Evolutionary conservation across 495 filamentous ascomycete species (phyloP), one percentile per base, ranked within the genome.

Genomic region (Neurospora africana): DNA sequence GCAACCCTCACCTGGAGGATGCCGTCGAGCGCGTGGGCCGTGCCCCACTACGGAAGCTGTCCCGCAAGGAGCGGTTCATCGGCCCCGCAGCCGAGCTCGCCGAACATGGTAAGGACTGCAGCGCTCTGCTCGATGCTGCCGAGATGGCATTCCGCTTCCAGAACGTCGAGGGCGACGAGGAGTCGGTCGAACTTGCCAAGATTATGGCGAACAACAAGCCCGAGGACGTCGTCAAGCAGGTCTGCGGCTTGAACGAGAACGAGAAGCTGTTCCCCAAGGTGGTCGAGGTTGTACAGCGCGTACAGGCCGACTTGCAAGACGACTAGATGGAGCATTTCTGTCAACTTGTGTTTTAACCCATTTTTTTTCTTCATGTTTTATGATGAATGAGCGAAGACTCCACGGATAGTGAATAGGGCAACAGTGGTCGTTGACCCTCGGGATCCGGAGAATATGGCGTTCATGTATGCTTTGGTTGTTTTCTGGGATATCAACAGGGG

Each of bases 1-100:
- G 91, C 78, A 99, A 99, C 83, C 96, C 91, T n/a, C 89, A 93
- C 79, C 87, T 99, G 47, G 91, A 97, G 79, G 95, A 99, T 82
- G 89, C 89, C 44, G 93, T 98, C 41, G 93, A 94, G 84, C 95
- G 95, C 78, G 95, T 99, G 73, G 95, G 94, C 68, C 95, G 95
- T 79, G 95, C 95, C 47, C 95, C 95, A 11, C 83, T 98, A 71
- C 89, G 95, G 80, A 99, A 99, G 86, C 86, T 98, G 17, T 89
- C 89, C 71, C 91, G 93, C 78, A 92, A 93, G 81, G 95, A 99
- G 82, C 93, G 95, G 41, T 96, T 99, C 85, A 91, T 99, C 80
- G 94, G 93, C 73, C 95, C 95, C 30, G 94, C 94, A 17, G 87
- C 92, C 19, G 89, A 94, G 76, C 86, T 97, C 35, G 92, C 92